Conservation (phyloP, 768 basidiomycete species). For the Phanerodontia chrysosporium region DNA sequence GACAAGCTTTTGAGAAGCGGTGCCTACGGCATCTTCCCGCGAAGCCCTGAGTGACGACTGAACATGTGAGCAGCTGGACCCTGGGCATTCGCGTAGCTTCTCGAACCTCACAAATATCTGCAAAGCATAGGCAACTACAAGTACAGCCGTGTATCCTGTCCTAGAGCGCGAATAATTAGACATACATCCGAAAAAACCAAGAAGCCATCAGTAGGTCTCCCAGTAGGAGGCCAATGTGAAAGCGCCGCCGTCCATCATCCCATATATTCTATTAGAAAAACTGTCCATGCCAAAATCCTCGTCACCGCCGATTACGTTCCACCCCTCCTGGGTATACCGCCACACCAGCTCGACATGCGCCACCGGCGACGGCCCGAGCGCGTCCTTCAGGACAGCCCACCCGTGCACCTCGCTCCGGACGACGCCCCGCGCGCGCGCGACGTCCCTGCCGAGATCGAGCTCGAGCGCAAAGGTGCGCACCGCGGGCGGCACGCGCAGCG, state of each 20-base stretch:
- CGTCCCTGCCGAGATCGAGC: neutral
- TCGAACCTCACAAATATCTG: neutral
- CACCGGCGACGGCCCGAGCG: neutral
- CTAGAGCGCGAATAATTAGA: no score
- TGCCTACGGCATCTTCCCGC: no score
- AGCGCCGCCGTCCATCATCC: neutral
- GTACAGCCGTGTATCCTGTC: neutral
- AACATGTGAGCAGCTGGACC: no score
- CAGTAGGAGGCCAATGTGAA: neutral
- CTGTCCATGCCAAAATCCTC: neutral
- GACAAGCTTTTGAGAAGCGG: no score
- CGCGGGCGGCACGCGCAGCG: neutral
- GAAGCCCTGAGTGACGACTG: no score
- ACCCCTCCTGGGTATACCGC: neutral
- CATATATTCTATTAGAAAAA: neutral
- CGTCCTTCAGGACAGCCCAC: neutral
- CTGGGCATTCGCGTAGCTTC: neutral
- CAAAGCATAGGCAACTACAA: neutral
- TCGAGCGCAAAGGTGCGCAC: neutral
- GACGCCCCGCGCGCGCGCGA: neutral
- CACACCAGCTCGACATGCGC: neutral
- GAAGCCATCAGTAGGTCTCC: neutral
- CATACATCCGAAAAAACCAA: no score
- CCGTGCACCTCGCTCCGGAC: neutral
- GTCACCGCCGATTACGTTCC: neutral